These are phyloP conservation scores for Sanguinoderma infundibulare DNA, from an alignment of 1,284 basidiomycete species.

Conservation along the genomic window DNA sequence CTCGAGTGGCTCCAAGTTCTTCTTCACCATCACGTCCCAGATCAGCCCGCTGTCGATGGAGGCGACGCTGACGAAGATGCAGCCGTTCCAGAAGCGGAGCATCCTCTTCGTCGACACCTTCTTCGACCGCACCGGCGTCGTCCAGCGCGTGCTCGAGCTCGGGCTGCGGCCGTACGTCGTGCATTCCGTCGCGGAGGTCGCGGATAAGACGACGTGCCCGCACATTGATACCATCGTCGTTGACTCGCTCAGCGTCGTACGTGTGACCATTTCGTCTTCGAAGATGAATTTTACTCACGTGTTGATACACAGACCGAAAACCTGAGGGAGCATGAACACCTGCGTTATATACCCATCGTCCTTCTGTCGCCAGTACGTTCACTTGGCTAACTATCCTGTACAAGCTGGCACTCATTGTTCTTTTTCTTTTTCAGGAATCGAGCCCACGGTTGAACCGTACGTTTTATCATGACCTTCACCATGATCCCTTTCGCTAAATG, in stretches of 20 bases:
- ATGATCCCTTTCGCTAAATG: conserved; percentile 1
- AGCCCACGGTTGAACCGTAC: conserved; percentile 76
- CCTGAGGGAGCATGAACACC: conserved; percentile 90
- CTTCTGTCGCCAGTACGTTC: conserved; percentile 77
- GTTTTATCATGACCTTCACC: conserved; percentile 36
- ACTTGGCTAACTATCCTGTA: background rate
- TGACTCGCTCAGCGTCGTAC: conserved; percentile 84
- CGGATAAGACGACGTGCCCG: conserved; percentile 81
- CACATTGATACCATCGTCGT: conserved; percentile 97
- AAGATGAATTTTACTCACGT: conserved; percentile 5
- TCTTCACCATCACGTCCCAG: conserved; percentile 92
- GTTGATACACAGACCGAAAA: conserved; percentile 71
- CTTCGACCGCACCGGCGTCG: conserved; percentile 78
- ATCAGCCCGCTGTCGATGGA: conserved; percentile 80
- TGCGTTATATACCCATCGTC: conserved; percentile 97
- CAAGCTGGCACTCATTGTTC: background rate
- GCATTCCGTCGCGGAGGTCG: conserved; percentile 79
- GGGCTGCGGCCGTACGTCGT: conserved; percentile 84
- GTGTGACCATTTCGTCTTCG: conserved; percentile 38
- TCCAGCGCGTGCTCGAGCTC: conserved; percentile 79
- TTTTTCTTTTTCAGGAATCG: conserved; percentile 36
- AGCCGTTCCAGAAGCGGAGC: conserved; percentile 77
- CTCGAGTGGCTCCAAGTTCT: conserved; percentile 93
- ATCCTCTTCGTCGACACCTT: conserved; percentile 93
- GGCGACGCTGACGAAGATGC: conserved; percentile 75